Conservation (phyloP, 140 eudicot genomes). For the Cichorium intybus region DNA sequence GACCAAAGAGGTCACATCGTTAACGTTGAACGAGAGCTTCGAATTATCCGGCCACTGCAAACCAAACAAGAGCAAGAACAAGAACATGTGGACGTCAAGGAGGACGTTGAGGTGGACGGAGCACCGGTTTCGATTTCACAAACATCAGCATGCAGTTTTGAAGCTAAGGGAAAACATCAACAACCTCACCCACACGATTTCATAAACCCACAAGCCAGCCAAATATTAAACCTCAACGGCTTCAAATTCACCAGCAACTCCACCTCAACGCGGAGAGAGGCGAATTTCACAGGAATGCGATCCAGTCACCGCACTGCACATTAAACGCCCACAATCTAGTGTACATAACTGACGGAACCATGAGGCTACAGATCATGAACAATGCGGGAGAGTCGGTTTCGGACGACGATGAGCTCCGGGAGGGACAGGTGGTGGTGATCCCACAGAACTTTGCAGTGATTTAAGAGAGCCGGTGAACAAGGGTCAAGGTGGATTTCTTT, state of each 20-base stretch:
- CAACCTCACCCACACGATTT: conserved; percentile 51
- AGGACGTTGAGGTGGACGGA: neutral
- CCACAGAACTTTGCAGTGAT: conserved; percentile 66
- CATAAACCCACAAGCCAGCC: conserved; percentile 70
- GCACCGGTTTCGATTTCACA: conserved; percentile 71
- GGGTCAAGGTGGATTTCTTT: conserved; percentile 70
- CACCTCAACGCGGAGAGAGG: conserved; percentile 63
- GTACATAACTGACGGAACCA: conserved; percentile 51
- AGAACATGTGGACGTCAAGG: conserved; percentile 8
- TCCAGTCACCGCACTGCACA: conserved; percentile 61
- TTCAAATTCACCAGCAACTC: conserved; percentile 47
- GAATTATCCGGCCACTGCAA: conserved; percentile 42
- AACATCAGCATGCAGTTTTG: conserved; percentile 63
- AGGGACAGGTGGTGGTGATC: conserved; percentile 62
- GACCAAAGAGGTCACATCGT: conserved; percentile 72
- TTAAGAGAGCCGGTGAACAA: conserved; percentile 49
- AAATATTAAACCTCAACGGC: conserved; percentile 56
- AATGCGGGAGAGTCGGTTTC: conserved; percentile 56
- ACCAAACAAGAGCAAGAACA: neutral
- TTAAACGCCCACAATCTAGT: conserved; percentile 58
- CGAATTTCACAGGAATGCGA: conserved; percentile 50
- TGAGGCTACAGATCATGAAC: conserved; percentile 58
- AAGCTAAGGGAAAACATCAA: conserved; percentile 51
- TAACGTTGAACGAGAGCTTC: conserved; percentile 36
- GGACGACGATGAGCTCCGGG: conserved; percentile 32